A percentile compares a stretch with the other conserved stretches of the same genome.
These are phyloP conservation scores for Leccinum imitatum DNA, from an alignment of 768 basidiomycete genomes.

Conservation along the genomic window DNA sequence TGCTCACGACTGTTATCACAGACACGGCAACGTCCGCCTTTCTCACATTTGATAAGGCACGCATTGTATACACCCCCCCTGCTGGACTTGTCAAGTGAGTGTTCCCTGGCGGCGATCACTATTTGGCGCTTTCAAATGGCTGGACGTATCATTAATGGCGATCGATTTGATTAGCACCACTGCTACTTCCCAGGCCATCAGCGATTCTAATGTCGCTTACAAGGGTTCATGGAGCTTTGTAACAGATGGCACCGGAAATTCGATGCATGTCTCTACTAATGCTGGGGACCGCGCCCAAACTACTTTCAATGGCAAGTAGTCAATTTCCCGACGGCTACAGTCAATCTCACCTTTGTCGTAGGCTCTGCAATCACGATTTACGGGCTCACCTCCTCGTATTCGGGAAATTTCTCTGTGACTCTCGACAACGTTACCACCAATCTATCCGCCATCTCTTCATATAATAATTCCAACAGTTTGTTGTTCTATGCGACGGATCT, in stretches of 20 bases:
- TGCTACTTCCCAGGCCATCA: conserved; percentile 37
- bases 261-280: conserved; percentile 35
- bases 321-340: neutral
- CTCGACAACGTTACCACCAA: conserved; percentile 50
- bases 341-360: conserved; percentile 25
- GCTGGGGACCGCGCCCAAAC: conserved; percentile 46
- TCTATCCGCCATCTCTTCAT: conserved; percentile 54
- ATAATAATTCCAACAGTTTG: conserved; percentile 48
- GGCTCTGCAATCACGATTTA: conserved; percentile 61
- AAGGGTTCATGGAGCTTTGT: conserved; percentile 54
- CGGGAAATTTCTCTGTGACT: conserved; percentile 58
- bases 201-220: conserved; percentile 50
- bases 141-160: conserved; percentile 20
- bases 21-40: conserved; percentile 35
- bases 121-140: neutral
- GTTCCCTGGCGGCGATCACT: conserved; percentile 8
- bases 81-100: conserved; percentile 36
- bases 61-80: conserved; percentile 43
- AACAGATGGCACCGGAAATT: conserved; percentile 30
- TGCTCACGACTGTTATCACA: conserved; percentile 48
- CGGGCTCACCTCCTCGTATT: conserved; percentile 57
- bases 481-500: conserved; percentile 67
- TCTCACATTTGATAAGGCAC: conserved; percentile 58
- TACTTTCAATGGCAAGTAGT: conserved; percentile 47
- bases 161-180: conserved; percentile 33